Conservation (phyloP, 192 early-diverging fungal species). For the Anaeromyces robustus region DNA sequence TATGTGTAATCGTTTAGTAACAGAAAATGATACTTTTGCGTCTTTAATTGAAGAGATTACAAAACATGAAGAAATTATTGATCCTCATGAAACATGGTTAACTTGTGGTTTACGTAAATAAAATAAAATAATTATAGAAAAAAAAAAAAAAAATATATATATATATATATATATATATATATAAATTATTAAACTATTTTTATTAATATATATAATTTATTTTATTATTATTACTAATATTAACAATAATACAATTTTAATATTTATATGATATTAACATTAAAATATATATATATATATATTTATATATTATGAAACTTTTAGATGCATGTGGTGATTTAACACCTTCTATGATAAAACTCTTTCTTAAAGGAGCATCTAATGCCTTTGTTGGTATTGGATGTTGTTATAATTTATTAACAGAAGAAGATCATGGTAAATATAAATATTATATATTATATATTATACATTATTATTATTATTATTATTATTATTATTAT, state of each 20-base stretch:
- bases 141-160: too few relatives aligned
- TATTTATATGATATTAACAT: too few relatives aligned
- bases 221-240: too few relatives aligned
- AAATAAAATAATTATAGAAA: too few relatives aligned
- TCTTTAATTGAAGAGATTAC: neutral
- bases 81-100: neutral
- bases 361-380: slow-evolving; percentile 30
- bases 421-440: slow-evolving; percentile 19
- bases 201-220: too few relatives aligned
- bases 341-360: slow-evolving; percentile 47
- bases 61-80: neutral
- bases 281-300: neutral
- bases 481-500: too few relatives aligned
- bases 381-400: slow-evolving; percentile 48
- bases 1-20: neutral
- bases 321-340: slow-evolving; percentile 79
- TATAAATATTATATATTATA: too few relatives aligned
- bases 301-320: too few relatives aligned
- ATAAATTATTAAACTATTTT: too few relatives aligned
- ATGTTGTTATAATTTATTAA: slow-evolving; percentile 75
- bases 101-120: neutral
- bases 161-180: too few relatives aligned
- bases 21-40: neutral
- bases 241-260: too few relatives aligned
- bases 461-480: too few relatives aligned